Evolutionary conservation across 73 alveolate genomes (phyloP), one percentile per base, ranked within the genome.

Genomic region (Paramecium sonneborni): DNA sequence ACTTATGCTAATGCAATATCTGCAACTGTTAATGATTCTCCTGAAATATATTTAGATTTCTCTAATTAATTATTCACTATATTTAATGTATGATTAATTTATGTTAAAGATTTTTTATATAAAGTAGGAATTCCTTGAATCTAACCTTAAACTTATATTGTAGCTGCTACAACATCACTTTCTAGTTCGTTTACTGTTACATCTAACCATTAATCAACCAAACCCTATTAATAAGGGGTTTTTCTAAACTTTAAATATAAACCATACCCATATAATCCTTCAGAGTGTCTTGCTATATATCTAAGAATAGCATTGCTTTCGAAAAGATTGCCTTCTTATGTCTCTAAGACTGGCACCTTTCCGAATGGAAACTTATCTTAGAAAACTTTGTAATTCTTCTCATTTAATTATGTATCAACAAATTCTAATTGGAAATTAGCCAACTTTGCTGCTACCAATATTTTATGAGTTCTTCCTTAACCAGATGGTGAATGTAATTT

Each of bases 1-100:
- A 92, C 74, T 52, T 95, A 85, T 57, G 96, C 97, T 30, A 96
- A 88, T 35, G 92, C 93, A 30, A 98, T 93, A 86, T 98, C 99
- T 68, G 99, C 99, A 30, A 98, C 85, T 52, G 99, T 94, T 93
- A 98, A 56, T 58, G 72, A 41, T 20, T 95, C 95, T 20, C 99
- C 99, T 28, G 95, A 96, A n/a, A 98, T 30, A 95, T 72, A 97
- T 85, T 95, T 94, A 68, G 95, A 76, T 48, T 85, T 92, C 52
- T 93, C 92, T 41, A 98, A 92, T 20, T 85, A 88, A 67, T 67
- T 88, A 88, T 98, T 95, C n/a, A 97, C 46, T 26, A 91, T 79
- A 9, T 43, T 37, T 21, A 98, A 85, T 82, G 79, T 55, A 35
- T 92, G 91, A 86, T 87, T 93, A 72, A 96, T 55, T 52, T 46